A percentile compares a stretch with the other conserved stretches of the same genome.
phyloP scores from a whole-genome alignment of 2,329 filamentous ascomycete species.

The Epichloe typhina region DNA sequence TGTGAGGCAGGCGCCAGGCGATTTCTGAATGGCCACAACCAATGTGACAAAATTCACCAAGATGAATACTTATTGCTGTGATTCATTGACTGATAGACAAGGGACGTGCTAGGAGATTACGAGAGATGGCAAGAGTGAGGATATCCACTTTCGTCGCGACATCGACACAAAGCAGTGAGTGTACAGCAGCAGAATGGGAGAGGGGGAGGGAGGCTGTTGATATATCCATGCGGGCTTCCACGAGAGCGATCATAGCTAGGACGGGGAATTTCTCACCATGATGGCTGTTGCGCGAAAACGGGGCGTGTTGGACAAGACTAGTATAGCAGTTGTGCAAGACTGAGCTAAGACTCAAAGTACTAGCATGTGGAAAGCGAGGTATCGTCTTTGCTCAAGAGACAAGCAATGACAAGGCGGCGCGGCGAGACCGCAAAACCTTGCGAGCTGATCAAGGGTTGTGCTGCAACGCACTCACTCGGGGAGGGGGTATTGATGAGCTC shows the following conservation, averaged over 20 bases:
- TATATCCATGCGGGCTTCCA: slow-evolving; percentile 34
- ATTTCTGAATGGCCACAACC: neutral
- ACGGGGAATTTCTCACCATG: slow-evolving; percentile 34
- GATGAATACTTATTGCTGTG: neutral
- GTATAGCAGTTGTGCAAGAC: slow-evolving; percentile 14
- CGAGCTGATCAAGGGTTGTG: slow-evolving; percentile 9
- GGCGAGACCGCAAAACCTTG: slow-evolving; percentile 7
- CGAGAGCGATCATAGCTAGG: slow-evolving; percentile 18
- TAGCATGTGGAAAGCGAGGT: slow-evolving; percentile 22
- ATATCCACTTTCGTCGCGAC: slow-evolving; percentile 6
- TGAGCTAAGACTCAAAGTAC: slow-evolving; percentile 22
- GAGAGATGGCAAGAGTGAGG: slow-evolving; percentile 10
- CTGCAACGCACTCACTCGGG: slow-evolving; percentile 11
- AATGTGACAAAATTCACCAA: neutral
- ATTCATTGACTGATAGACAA: neutral
- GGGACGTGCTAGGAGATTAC: neutral
- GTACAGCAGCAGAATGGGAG: slow-evolving; percentile 11
- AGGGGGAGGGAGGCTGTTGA: slow-evolving; percentile 23
- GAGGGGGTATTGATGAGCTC: slow-evolving; percentile 18
- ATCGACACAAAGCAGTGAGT: neutral
- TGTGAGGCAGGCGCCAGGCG: neutral
- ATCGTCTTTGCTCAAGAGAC: slow-evolving; percentile 22
- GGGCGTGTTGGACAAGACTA: slow-evolving; percentile 23
- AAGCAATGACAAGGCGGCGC: slow-evolving; percentile 17
- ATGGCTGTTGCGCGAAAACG: slow-evolving; percentile 25